Evolutionary conservation across 108 stramenopile species (phyloP).

Genomic region (Cyclotella cryptica): DNA sequence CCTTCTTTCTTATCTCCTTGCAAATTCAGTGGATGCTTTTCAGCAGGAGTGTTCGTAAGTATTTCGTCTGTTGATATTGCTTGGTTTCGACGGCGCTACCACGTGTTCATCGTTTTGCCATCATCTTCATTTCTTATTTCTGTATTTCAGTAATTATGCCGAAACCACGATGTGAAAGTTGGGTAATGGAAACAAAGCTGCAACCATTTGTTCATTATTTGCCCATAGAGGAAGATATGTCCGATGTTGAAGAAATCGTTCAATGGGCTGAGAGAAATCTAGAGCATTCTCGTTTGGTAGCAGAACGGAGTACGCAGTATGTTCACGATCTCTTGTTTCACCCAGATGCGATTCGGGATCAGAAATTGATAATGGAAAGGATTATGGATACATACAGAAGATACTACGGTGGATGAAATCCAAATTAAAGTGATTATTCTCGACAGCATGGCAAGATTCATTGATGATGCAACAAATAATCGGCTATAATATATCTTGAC

Average conservation of each 20-base stretch:
- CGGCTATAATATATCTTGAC: no score
- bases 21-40: slow-evolving; percentile 39
- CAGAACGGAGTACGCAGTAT: slow-evolving; percentile 51
- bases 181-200: slow-evolving; percentile 63
- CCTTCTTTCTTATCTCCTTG: not conserved
- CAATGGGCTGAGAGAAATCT: slow-evolving; percentile 51
- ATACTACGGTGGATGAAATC: slow-evolving; percentile 11
- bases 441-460: not conserved
- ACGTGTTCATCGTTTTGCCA: not conserved
- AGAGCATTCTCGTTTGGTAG: slow-evolving; percentile 38
- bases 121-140: not conserved
- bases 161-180: slow-evolving; percentile 46
- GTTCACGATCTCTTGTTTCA: slow-evolving; percentile 47
- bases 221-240: slow-evolving; percentile 44
- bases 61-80: not conserved
- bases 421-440: not conserved
- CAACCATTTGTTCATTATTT: slow-evolving; percentile 58
- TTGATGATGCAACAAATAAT: not conserved
- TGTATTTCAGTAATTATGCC: slow-evolving; percentile 37
- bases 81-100: not conserved
- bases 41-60: slow-evolving; percentile 38
- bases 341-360: slow-evolving; percentile 32
- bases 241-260: slow-evolving; percentile 58
- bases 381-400: slow-evolving; percentile 43
- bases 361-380: slow-evolving; percentile 34